phyloP scores from a whole-genome alignment of 371 early-diverging fungal species.

The Blakeslea trispora region DNA sequence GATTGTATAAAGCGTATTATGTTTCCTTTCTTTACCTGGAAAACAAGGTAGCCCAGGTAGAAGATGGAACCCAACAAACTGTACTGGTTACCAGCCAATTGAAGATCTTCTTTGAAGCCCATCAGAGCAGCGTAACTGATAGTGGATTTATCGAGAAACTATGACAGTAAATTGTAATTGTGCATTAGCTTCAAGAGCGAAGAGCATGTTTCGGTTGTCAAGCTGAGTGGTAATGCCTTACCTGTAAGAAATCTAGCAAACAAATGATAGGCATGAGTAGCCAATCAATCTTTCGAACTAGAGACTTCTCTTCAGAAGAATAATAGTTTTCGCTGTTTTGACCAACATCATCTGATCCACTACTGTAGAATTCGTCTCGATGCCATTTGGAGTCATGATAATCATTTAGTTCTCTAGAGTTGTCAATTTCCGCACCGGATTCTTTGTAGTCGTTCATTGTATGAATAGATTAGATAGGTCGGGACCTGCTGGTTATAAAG shows the following conservation, averaged over 20 bases:
- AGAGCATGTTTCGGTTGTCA: no score
- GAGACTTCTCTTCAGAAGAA: slow-evolving; percentile 36
- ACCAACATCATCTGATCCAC: slow-evolving; percentile 2
- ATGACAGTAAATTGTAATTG: no score
- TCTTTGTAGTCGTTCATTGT: neutral
- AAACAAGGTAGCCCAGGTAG: slow-evolving; percentile 36
- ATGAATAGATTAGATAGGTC: neutral
- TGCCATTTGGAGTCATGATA: slow-evolving; percentile 20
- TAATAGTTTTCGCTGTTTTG: slow-evolving; percentile 15
- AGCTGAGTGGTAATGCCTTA: slow-evolving; percentile 4
- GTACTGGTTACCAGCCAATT: slow-evolving; percentile 15
- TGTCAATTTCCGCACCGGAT: neutral
- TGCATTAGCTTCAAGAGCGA: neutral
- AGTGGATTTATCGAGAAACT: slow-evolving; percentile 29
- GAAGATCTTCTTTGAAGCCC: slow-evolving; percentile 16
- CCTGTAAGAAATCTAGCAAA: slow-evolving; percentile 43
- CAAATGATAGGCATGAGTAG: slow-evolving; percentile 40
- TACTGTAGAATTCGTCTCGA: slow-evolving; percentile 25
- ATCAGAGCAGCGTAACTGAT: slow-evolving; percentile 25
- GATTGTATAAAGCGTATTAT: neutral
- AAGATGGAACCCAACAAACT: slow-evolving; percentile 28
- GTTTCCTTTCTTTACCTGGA: slow-evolving; percentile 27
- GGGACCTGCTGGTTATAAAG: neutral
- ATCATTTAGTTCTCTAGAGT: neutral
- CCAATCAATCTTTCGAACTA: slow-evolving; percentile 42